These are phyloP conservation scores for Microcos paniculata DNA, from an alignment of 345 rosid genomes.

Conservation along the genomic window DNA sequence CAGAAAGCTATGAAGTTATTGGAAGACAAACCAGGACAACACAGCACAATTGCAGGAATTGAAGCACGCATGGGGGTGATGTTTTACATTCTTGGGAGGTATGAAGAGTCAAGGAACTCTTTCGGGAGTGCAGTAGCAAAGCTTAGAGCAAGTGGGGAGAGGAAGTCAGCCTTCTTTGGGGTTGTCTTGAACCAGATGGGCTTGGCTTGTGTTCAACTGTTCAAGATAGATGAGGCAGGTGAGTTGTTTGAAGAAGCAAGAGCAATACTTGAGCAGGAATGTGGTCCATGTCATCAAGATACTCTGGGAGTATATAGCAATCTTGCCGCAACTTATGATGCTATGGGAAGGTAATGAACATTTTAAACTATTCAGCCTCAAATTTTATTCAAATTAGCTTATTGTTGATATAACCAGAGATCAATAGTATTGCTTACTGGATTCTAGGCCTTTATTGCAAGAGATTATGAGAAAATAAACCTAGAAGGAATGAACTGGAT, in stretches of 20 bases:
- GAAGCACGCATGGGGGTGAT: conserved; percentile 99
- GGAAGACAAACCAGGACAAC: conserved; percentile 98
- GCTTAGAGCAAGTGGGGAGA: conserved; percentile 88
- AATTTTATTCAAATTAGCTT: conserved; percentile 6
- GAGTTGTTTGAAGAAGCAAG: conserved; percentile 96
- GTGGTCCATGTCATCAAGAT: conserved; percentile 96
- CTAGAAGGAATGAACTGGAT: background rate
- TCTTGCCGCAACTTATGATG: conserved; percentile 98
- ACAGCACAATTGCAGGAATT: conserved; percentile 91
- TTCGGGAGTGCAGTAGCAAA: conserved; percentile 84
- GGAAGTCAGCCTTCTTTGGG: conserved; percentile 94
- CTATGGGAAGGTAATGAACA: conserved; percentile 89
- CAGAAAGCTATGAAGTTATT: conserved; percentile 89
- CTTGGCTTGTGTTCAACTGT: conserved; percentile 92
- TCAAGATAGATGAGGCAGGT: conserved; percentile 95
- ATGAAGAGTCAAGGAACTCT: conserved; percentile 83
- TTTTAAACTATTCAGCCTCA: background rate
- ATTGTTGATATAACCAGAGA: background rate
- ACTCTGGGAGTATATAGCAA: conserved; percentile 96
- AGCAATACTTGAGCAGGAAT: conserved; percentile 80
- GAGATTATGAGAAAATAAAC: background rate
- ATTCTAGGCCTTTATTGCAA: background rate
- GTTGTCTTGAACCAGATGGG: conserved; percentile 99
- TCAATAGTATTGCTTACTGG: background rate
- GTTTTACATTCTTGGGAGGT: conserved; percentile 87